Evolutionary conservation across 1,139 yeast species (phyloP).

Genomic region (Lodderomyces oxycetoniae): DNA sequence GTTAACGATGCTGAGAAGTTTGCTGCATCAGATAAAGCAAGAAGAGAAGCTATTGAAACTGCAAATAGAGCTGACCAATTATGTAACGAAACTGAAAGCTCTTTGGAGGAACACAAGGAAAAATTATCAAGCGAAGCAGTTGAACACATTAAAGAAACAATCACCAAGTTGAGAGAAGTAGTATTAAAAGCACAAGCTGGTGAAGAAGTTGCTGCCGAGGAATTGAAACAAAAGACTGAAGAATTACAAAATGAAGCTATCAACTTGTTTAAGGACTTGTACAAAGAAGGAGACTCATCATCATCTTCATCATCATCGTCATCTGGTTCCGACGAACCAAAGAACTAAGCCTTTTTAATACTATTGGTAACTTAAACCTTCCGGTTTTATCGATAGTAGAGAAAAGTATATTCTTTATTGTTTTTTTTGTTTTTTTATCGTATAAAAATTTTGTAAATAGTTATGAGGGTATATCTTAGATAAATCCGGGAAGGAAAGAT

Average conservation of each 20-base stretch:
- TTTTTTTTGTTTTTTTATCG: too few relatives aligned
- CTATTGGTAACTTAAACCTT: too few relatives aligned
- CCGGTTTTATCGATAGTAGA: too few relatives aligned
- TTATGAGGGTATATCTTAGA: too few relatives aligned
- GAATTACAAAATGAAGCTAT: constrained; percentile 90
- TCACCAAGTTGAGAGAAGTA: constrained; percentile 78
- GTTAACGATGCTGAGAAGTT: constrained; percentile 97
- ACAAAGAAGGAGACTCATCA: constrained; percentile 51
- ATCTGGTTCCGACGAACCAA: constrained; percentile 25
- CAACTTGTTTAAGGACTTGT: constrained; percentile 92
- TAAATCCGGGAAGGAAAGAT: too few relatives aligned
- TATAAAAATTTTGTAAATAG: too few relatives aligned
- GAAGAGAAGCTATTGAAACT: constrained; percentile 87
- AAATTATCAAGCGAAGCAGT: constrained; percentile 85
- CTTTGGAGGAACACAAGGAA: constrained; percentile 90
- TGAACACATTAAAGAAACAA: constrained; percentile 76
- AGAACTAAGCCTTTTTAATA: too few relatives aligned
- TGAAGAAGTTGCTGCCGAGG: constrained; percentile 77
- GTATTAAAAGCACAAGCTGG: constrained; percentile 94
- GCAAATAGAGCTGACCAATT: constrained; percentile 98
- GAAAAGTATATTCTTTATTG: too few relatives aligned
- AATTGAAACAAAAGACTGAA: constrained; percentile 88
- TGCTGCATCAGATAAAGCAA: constrained; percentile 94
- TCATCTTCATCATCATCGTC: constrained; percentile 16
- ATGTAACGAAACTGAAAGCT: constrained; percentile 93